Evolutionary conservation across 108 stramenopile species (phyloP), one percentile per base, ranked within the genome.

Genomic region (Craspedostauros australis): DNA sequence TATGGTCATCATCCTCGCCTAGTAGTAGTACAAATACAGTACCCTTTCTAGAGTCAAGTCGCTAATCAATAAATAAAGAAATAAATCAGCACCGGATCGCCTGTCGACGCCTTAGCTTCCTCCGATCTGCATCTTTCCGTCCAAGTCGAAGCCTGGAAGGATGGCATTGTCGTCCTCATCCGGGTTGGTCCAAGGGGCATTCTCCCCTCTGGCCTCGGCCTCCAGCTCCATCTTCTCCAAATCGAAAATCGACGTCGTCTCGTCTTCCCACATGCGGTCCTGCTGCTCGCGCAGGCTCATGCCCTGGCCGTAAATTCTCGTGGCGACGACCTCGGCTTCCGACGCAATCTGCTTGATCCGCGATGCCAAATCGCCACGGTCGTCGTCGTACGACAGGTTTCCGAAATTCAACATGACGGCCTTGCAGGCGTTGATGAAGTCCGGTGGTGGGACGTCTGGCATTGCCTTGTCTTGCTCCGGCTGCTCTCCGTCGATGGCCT

Each of bases 391-490:
- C 14, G 54, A 50, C 24, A 93, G 56, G 60, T 93, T 93, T 15
- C 91, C 91, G 74, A 93, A 93, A 57, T 93, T 88, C 39, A 88
- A 50, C 54, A 93, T 45, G 4, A 93, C 87, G 18, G 87, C 84
- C 69, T 88, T 88, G 76, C 87, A 88, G 19, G 84, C 84, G 46
- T 80, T 84, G 66, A 93, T 88, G 54, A 93, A 93, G 44, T 86
- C 87, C 3, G 91, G 86, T 28, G 91, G 91, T 38, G 87, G 84
- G 6, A 93, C 91, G 21, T 93, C 91, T 19, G 86, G 86, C 77
- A 80, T 68, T 16, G 89, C 82, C 43, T 87, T 80, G 48, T 85
- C 81, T 50, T 85, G 71, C 0, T 91, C 84, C 2, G 86, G 86
- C 3, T 51, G 52, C 39, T 86, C 86, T 22, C 90, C 90, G n/a